Evolutionary conservation across 306 rosid genomes (phyloP), one percentile per base, ranked within the genome.

Genomic region (Rubus parviflorus): DNA sequence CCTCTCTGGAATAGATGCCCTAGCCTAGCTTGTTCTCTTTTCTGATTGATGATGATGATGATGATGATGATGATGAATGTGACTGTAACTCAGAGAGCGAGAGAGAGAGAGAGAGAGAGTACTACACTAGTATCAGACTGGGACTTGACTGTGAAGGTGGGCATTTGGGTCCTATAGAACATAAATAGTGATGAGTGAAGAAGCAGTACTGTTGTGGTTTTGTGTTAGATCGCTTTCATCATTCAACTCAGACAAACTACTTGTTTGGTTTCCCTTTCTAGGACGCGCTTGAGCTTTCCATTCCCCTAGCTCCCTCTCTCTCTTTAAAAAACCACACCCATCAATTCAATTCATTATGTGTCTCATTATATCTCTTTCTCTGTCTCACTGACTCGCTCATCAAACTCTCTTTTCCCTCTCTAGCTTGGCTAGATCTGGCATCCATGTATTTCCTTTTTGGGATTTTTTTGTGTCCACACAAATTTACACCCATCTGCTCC

Each of bases 151-250:
- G 35, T n/a, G 80, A 11, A 75, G 67, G 68, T 48, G 77, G 67
- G 56, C 38, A 71, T 48, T 41, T 57, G 63, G 71, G 81, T 53
- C 69, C 76, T 42, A 10, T 1, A 1, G 8, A 15, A 52, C 4
- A 42, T 12, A 43, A 45, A 20, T 49, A 12, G n/a, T 70, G 25
- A 53, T 19, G 17, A 65, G 46, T 65, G 70, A 65, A 7, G 15
- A 47, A 17, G 22, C 19, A 8, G 68, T 43, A 56, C 52, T 74
- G 75, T 30, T 61, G 35, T 14, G 41, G 40, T 42, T 71, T 22
- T 23, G 86, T 81, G 91, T 81, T 79, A 65, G 80, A 87, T 90
- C 90, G 79, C 89, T 90, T 82, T 88, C 92, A 83, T 72, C 75
- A 69, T 83, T 88, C 86, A 82, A 65, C 81, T 76, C 43, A 83